Evolutionary conservation across 2,329 filamentous ascomycete species (phyloP).

Genomic region (Aureobasidium sp.): DNA sequence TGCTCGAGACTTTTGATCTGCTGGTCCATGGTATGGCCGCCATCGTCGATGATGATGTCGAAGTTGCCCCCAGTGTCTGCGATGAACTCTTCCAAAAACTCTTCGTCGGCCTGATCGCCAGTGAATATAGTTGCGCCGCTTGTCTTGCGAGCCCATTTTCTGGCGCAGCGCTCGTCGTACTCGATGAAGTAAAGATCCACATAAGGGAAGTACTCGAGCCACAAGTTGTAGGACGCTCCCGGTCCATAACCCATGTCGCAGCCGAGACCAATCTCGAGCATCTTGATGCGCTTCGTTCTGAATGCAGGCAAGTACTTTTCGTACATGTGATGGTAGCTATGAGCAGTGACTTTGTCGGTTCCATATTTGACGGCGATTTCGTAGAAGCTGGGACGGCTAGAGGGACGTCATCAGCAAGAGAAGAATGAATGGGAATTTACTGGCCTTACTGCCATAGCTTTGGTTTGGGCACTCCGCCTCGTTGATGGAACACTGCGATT

Average conservation of each 20-base stretch:
- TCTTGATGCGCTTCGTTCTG: constrained; percentile 31
- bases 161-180: constrained; percentile 32
- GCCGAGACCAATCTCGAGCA: constrained; percentile 39
- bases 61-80: constrained; percentile 30
- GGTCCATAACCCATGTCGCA: constrained; percentile 36
- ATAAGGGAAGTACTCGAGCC: constrained; percentile 35
- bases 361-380: constrained; percentile 34
- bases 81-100: constrained; percentile 34
- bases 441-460: constrained; percentile 1
- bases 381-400: constrained; percentile 24
- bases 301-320: constrained; percentile 33
- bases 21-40: constrained; percentile 35
- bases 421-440: not conserved
- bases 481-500: constrained; percentile 14
- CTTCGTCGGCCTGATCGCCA: constrained; percentile 35
- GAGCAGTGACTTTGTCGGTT: constrained; percentile 36
- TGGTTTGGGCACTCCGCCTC: constrained; percentile 8
- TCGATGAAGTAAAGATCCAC: constrained; percentile 40
- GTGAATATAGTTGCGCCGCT: constrained; percentile 34
- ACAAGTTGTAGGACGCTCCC: constrained; percentile 36
- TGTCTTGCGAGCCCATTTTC: constrained; percentile 32
- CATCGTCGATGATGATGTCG: constrained; percentile 39
- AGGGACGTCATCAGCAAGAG: not conserved
- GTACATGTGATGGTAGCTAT: constrained; percentile 38
- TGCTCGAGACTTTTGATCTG: constrained; percentile 32